Percentiles rank a stretch among this genome's conserved stretches.
phyloP scores from a whole-genome alignment of 768 basidiomycete species.

The Collybia mongolica region DNA sequence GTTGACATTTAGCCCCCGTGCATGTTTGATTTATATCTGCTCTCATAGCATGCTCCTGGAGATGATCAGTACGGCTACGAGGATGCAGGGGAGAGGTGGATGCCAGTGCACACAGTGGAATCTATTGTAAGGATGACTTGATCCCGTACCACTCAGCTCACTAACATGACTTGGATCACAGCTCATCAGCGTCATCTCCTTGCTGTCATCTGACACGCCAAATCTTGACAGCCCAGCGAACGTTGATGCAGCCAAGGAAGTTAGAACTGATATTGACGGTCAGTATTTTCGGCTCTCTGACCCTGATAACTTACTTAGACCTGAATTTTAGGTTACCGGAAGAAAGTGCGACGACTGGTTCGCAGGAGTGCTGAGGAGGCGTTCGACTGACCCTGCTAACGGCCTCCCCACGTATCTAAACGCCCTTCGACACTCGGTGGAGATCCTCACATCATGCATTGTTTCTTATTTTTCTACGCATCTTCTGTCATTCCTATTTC shows the following conservation, averaged over 20 bases:
- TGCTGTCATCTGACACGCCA: conserved; percentile 88
- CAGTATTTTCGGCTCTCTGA: conserved; percentile 17
- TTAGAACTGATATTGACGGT: conserved; percentile 65
- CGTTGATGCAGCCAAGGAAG: conserved; percentile 92
- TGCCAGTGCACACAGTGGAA: conserved; percentile 96
- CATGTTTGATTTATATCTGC: conserved; percentile 7
- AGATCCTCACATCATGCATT: conserved; percentile 2
- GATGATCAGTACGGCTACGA: conserved; percentile 98
- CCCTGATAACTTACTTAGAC: conserved; percentile 1
- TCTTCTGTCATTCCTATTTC: neutral
- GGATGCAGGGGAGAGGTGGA: conserved; percentile 95
- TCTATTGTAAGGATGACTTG: conserved; percentile 67
- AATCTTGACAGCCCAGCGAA: conserved; percentile 95
- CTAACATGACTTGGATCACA: conserved; percentile 28
- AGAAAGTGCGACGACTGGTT: conserved; percentile 91
- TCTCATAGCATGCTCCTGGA: conserved; percentile 82
- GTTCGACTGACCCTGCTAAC: conserved; percentile 50
- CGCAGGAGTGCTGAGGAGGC: conserved; percentile 89
- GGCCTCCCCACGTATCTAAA: conserved; percentile 9
- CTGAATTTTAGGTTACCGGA: conserved; percentile 70
- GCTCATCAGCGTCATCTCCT: conserved; percentile 95
- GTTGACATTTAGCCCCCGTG: conserved; percentile 17
- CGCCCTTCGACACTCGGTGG: conserved; percentile 3
- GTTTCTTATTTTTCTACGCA: conserved; percentile 9
- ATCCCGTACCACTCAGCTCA: neutral